Base-by-base conservation (phyloP, 805 yeast species). In the Sungouiella thailandica region DNA sequence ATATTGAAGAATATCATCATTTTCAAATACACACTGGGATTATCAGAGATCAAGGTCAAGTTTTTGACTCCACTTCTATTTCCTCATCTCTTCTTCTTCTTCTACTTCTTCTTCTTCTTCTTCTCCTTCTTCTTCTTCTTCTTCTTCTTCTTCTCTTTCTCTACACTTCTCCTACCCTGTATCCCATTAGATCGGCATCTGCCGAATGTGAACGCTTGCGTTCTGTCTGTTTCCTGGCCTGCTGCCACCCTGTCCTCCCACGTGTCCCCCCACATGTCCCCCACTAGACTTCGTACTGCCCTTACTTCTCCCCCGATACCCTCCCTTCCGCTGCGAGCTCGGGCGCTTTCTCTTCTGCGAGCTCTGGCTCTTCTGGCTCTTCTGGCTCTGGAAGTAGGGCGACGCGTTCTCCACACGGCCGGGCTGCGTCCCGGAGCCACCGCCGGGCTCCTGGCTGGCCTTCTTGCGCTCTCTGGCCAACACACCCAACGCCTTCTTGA, bases 401-500 rank as follows among this genome's bases (percentile, higher is more conserved):
- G 40, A 37, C 4, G 29, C 17, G 11, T 17, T 27, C 10, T 33
- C 36, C 5, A 22, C 16, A 6, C 29, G 23, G 3, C 25, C 12
- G 22, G 14, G 28, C 22, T 32, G 29, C 7, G 35, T 20, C 8
- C 7, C 7, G n/a, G n/a, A n/a, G n/a, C n/a, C n/a, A 7, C 22
- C 22, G 15, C 22, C 17, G 10, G 29, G 7, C n/a, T 13, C 31
- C 7, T 29, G 34, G 12, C 33, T 23, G 9, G 29, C 8, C 24
- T 43, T 53, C 43, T 59, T 58, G 7, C 70, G 40, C 23, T 58
- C 65, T 17, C 58, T 42, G 7, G 62, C 42, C 25, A 69, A 50
- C 11, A 49, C 45, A 3, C 46, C 48, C 29, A 74, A 50, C 15
- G 53, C 30, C 17, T 57, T 56, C 35, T 63, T 66, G 52, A 74